Percentiles rank a stretch among this genome's conserved stretches.
Evolutionary conservation across 257 asterid species (phyloP).

Genomic region (Ilex asprella): DNA sequence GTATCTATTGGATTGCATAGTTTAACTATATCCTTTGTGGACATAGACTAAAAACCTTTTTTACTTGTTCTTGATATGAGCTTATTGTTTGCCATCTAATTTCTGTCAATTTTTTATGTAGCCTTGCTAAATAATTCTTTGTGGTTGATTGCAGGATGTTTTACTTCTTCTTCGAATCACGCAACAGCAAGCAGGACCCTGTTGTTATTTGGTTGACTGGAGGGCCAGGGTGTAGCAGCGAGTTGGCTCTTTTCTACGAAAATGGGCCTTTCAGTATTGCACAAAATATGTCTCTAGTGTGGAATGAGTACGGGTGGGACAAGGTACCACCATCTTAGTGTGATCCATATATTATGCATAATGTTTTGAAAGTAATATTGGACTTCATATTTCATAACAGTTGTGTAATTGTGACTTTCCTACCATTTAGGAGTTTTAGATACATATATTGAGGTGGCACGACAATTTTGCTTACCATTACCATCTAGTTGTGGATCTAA

Average conservation of each 20-base stretch:
- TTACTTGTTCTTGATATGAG: no score
- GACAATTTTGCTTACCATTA: no score
- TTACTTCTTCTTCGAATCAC: slow-evolving; percentile 90
- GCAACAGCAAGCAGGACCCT: slow-evolving; percentile 63
- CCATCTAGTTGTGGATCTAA: no score
- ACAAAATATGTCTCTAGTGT: slow-evolving; percentile 59
- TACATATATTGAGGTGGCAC: no score
- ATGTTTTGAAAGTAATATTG: no score
- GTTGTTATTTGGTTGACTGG: slow-evolving; percentile 98
- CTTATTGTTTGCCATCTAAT: neutral
- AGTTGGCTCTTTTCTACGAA: slow-evolving; percentile 92
- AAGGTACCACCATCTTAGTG: slow-evolving; percentile 18
- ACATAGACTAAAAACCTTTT: no score
- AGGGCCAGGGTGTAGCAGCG: slow-evolving; percentile 99
- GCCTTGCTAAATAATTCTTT: neutral
- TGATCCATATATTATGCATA: no score
- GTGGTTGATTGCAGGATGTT: slow-evolving; percentile 57
- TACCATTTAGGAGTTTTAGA: no score
- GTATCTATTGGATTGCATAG: no score
- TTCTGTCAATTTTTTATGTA: neutral
- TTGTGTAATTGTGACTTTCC: no score
- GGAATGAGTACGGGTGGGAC: slow-evolving; percentile 79
- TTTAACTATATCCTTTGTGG: no score
- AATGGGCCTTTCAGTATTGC: slow-evolving; percentile 86
- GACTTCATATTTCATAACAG: no score